phyloP scores from a whole-genome alignment of 345 rosid species.

The Nasturtium officinale region DNA sequence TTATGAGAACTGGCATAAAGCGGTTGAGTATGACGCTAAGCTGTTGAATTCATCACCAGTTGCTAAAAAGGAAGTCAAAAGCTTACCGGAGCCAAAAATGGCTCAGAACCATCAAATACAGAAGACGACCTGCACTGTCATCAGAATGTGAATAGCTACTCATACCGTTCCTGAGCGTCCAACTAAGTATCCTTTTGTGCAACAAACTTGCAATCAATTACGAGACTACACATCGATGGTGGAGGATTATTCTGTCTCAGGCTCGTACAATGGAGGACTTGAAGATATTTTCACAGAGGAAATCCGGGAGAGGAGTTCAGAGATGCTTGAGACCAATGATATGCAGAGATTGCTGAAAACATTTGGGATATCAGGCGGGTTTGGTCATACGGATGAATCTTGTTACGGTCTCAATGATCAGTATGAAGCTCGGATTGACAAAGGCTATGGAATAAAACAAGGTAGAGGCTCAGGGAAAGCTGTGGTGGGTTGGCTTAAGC shows the following conservation, averaged over 20 bases:
- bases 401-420: constrained; percentile 54
- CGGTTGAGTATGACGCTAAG: constrained; percentile 74
- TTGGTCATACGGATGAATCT: constrained; percentile 50
- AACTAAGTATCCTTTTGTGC: constrained; percentile 59
- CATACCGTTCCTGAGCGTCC: constrained; percentile 45
- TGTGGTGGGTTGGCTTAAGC: constrained; percentile 89
- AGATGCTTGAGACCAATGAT: constrained; percentile 80
- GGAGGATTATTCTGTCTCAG: constrained; percentile 45
- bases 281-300: constrained; percentile 70
- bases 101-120: constrained; percentile 26
- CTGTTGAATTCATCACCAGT: constrained; percentile 51
- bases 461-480: constrained; percentile 77
- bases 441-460: constrained; percentile 38
- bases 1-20: constrained; percentile 84
- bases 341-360: constrained; percentile 80
- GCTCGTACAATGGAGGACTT: constrained; percentile 50
- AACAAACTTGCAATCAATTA: constrained; percentile 40
- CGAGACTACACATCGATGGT: constrained; percentile 45
- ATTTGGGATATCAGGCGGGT: constrained; percentile 50
- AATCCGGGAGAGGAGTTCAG: constrained; percentile 67
- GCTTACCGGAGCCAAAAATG: constrained; percentile 26
- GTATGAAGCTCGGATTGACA: constrained; percentile 53
- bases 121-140: constrained; percentile 40
- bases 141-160: constrained; percentile 46
- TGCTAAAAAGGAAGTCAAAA: constrained; percentile 39